Evolutionary conservation across 129 eudicot genomes (phyloP), one percentile per base, ranked within the genome.

Genomic region (Chrysanthemum makinoi): DNA sequence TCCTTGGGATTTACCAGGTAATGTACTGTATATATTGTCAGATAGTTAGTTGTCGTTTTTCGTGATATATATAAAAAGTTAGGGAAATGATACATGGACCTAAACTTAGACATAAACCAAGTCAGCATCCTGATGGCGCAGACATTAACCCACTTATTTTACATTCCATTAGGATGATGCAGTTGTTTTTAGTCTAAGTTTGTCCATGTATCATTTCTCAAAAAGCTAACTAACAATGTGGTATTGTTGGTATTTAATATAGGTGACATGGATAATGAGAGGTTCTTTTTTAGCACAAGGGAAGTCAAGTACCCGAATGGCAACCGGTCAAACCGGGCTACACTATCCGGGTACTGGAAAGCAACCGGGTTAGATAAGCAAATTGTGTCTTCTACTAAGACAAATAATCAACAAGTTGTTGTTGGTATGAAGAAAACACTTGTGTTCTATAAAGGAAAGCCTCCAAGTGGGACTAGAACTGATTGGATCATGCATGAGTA

Each of bases 371-470:
- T 63, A 9, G 50, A 63, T 9, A 63, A 63, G 18, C 68, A 63
- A 16, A 63, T 63, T 33, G 13, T 63, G 19, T 10, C 24, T 51
- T 51, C 20, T 55, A 9, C 6, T 57, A 12, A 28, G 62, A 19
- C 62, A 14, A 57, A 20, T 22, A 35, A 13, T 60, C 49, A 63
- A 30, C 48, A 63, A 63, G 50, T 39, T 22, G 50, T 63, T 8
- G 68, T 62, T 62, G 68, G 68, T 15, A 63, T 63, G 68, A 63
- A 63, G 16, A 63, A 63, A 63, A 63, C 68, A 9, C 68, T 63
- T 16, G 68, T 63, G 12, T 63, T 63, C 43, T 63, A 35, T 39
- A 16, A 39, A 62, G 68, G 68, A 8, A 62, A 63, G 24, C 50
- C 68, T 17, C 51, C 68, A 63, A 63, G 12, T 8, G 68, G 68